A percentile compares a stretch with the other conserved stretches of the same genome.
phyloP scores from a whole-genome alignment of 192 early-diverging fungal species.

The Pilobolus umbonatus region DNA sequence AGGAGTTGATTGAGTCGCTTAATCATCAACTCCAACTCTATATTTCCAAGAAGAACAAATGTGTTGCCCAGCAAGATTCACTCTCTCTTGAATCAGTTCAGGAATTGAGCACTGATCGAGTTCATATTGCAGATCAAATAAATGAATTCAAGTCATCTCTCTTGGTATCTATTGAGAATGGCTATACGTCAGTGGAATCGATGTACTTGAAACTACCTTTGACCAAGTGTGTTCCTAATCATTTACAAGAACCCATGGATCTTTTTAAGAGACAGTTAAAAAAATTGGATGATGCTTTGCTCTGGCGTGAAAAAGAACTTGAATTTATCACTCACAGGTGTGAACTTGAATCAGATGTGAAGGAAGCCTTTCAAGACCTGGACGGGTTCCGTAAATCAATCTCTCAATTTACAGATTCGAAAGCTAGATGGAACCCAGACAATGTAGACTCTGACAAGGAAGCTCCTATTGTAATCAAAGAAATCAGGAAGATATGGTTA shows the following conservation, averaged over 20 bases:
- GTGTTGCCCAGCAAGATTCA: constrained; percentile 15
- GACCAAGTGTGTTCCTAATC: background rate
- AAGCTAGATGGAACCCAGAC: constrained; percentile 13
- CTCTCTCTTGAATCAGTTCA: background rate
- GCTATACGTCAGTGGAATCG: background rate
- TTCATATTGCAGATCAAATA: background rate
- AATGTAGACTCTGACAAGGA: background rate
- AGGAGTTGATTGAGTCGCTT: background rate
- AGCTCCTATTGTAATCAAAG: no score
- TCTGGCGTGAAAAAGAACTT: constrained; percentile 3
- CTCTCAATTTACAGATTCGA: background rate
- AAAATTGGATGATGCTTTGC: constrained; percentile 3
- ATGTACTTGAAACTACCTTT: background rate
- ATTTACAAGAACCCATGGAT: constrained; percentile 11
- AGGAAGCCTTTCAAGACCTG: background rate
- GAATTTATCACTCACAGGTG: constrained; percentile 3
- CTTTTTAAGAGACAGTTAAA: background rate
- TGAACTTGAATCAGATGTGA: background rate
- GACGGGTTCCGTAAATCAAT: background rate
- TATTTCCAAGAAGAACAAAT: constrained; percentile 12
- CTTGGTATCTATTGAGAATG: background rate
- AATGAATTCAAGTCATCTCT: background rate
- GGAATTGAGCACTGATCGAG: background rate
- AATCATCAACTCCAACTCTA: constrained; percentile 2
- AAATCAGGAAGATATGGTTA: background rate